Evolutionary conservation across 2,329 filamentous ascomycete genomes (phyloP).

Genomic region (Alternaria longipes): DNA sequence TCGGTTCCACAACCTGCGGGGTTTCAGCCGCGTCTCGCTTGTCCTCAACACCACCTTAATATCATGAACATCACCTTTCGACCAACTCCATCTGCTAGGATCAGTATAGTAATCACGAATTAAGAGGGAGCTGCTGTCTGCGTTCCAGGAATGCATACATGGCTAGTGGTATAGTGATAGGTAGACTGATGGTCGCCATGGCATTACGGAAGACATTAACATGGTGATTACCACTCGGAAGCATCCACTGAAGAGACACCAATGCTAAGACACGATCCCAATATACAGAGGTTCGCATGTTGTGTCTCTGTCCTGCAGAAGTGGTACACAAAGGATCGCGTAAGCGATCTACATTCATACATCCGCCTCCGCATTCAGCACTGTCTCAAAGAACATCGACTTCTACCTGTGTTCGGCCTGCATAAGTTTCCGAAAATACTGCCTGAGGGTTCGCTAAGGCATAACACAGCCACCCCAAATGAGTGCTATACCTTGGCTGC

Average conservation of each 20-base stretch:
- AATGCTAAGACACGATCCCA: neutral
- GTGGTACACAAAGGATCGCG: neutral
- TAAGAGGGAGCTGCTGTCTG: neutral
- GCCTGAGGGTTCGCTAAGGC: constrained; percentile 13
- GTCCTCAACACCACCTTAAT: constrained; percentile 12
- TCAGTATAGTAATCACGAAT: neutral
- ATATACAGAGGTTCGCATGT: neutral
- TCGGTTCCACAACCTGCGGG: constrained; percentile 21
- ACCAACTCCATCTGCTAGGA: neutral
- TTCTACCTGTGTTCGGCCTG: neutral
- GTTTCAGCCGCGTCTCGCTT: constrained; percentile 34
- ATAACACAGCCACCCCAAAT: constrained; percentile 19
- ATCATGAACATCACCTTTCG: constrained; percentile 12
- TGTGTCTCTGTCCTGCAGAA: neutral
- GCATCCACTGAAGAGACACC: neutral
- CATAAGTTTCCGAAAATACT: constrained; percentile 13
- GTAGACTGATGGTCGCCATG: neutral
- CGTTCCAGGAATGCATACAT: neutral
- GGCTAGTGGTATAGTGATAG: neutral
- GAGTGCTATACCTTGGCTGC: constrained; percentile 25
- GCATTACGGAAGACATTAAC: neutral
- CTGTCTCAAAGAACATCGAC: constrained; percentile 15
- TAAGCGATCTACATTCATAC: neutral
- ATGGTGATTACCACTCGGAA: neutral
- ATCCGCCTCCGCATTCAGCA: constrained; percentile 3